Percentiles rank a stretch among this genome's conserved stretches.
These are phyloP conservation scores for Aspergillus haitiensis DNA, from an alignment of 495 filamentous ascomycete species.

Conservation along the genomic window DNA sequence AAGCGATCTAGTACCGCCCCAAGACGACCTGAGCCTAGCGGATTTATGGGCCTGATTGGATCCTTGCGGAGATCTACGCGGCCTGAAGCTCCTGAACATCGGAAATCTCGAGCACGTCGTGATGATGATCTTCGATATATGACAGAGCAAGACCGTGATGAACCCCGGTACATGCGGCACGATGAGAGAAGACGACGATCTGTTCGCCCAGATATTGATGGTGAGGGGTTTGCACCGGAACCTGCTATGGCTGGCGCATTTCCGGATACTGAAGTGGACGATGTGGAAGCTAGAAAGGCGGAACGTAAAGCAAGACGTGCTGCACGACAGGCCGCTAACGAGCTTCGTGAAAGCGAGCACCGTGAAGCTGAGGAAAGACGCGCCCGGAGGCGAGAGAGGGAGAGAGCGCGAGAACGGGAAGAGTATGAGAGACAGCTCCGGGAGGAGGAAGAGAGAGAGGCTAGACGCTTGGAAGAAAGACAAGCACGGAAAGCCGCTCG, in stretches of 20 bases:
- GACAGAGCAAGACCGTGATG: conserved; percentile 46
- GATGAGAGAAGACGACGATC: conserved; percentile 46
- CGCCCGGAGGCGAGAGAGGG: conserved; percentile 42
- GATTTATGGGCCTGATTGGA: conserved; percentile 51
- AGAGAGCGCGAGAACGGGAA: conserved; percentile 39
- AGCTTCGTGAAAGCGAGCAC: conserved; percentile 36
- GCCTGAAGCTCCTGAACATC: conserved; percentile 40
- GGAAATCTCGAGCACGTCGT: conserved; percentile 42
- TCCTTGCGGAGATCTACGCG: conserved; percentile 43
- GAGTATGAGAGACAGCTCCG: conserved; percentile 40
- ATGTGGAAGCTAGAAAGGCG: conserved; percentile 53
- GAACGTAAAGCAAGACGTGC: conserved; percentile 44
- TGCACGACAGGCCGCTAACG: conserved; percentile 40
- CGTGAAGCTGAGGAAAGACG: conserved; percentile 50
- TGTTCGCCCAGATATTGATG: conserved; percentile 44
- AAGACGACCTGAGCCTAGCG: conserved; percentile 48
- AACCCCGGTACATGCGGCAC: conserved; percentile 40
- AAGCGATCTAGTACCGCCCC: conserved; percentile 46
- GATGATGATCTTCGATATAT: conserved; percentile 38
- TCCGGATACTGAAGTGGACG: conserved; percentile 50
- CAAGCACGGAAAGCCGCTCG: conserved; percentile 48
- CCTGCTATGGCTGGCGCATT: conserved; percentile 32
- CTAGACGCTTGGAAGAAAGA: conserved; percentile 47
- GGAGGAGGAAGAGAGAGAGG: conserved; percentile 52
- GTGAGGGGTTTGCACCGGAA: conserved; percentile 47